Base-by-base conservation (phyloP, 176 grass and related monocot species). In the Chloris gayana region DNA sequence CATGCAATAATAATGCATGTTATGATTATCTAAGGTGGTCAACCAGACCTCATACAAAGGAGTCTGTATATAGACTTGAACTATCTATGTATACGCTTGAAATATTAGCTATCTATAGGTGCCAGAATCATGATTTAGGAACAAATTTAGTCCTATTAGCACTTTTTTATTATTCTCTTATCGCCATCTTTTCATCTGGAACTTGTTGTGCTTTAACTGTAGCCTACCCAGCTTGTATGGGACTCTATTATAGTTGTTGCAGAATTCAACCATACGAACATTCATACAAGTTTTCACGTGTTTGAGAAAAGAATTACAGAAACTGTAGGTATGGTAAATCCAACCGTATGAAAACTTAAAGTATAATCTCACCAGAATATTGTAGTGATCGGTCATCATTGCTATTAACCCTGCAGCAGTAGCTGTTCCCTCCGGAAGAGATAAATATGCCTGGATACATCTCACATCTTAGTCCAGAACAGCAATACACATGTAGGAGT, bases 341-440 rank as follows among this genome's bases (percentile, higher is more conserved):
- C 9, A 56, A 30, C 21, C 64, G 6, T 66, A 77, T 45, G 70
- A 38, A 7, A 22, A 62, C 76, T 87, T 78, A 72, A 86, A 68
- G 18, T 76, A 56, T 85, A 85, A 83, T 71, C 77, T 93, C 72
- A 98, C 96, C 87, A 93, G 49, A 89, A 91, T 95, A 83, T 92
- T 95, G 80, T 93, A 95, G 72, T 95, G 92, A 67, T 98, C 95
- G 2, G 88, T 98, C 95, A 98, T 98, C 95, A 94, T 98, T 54
- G 95, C 95, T 75, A 93, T 95, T 51, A 98, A 85, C 60, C 95
- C 95, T 38, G 90, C 92, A 44, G 84, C 90, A 76, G 95, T 98
- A 73, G 95, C 90, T 33, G 81, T 94, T 80, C 95, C 92, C 82
- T 98, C 95, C 1, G 95, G 82, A 74, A 98, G 95, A 34, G 96